Evolutionary conservation across 1,139 yeast genomes (phyloP).

Genomic region (Debaryomyces nepalensis): DNA sequence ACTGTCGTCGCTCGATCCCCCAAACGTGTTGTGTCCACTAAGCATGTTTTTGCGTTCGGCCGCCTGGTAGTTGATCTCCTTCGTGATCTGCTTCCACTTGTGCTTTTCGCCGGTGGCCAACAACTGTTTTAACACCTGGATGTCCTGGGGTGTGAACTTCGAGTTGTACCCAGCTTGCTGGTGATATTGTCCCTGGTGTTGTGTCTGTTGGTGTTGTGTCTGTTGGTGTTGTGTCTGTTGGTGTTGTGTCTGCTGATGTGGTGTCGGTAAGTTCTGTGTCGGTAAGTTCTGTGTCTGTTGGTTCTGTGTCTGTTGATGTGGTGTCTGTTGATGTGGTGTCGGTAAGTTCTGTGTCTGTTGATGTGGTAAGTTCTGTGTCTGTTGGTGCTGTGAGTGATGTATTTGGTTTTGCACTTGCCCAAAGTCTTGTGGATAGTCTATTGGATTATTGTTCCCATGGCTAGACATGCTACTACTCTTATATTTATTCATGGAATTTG

Average conservation of each 20-base stretch:
- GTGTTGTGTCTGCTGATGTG: background rate
- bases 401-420: constrained; percentile 7
- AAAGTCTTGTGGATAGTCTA: constrained; percentile 6
- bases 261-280: too few species aligned
- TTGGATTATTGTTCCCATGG: background rate
- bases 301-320: constrained; percentile 11
- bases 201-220: constrained; percentile 14
- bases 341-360: constrained; percentile 8
- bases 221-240: constrained; percentile 14
- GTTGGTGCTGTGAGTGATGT: constrained; percentile 9
- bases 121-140: constrained; percentile 44
- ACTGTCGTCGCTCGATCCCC: constrained; percentile 14
- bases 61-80: constrained; percentile 40
- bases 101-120: constrained; percentile 48
- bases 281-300: constrained; percentile 15
- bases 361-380: too few species aligned
- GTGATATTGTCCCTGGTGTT: constrained; percentile 10
- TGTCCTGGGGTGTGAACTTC: constrained; percentile 43
- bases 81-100: constrained; percentile 54
- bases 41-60: constrained; percentile 20
- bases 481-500: constrained; percentile 16
- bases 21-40: background rate
- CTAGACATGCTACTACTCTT: constrained; percentile 2
- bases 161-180: constrained; percentile 5
- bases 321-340: background rate